Evolutionary conservation across 2,329 filamentous ascomycete species (phyloP).

Genomic region (Xylogone sp.): DNA sequence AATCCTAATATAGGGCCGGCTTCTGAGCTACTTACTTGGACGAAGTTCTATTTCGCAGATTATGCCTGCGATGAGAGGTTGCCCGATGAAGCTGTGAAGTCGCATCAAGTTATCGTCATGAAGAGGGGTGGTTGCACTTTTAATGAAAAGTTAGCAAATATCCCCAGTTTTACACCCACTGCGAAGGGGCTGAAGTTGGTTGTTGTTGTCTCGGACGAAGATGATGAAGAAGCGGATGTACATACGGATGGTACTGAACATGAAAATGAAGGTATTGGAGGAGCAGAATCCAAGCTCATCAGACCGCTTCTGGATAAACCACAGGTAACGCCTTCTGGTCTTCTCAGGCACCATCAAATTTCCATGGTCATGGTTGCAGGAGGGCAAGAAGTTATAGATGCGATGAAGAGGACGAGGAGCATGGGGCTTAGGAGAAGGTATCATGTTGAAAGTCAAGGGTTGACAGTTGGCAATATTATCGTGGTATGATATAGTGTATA

Average conservation of each 20-base stretch:
- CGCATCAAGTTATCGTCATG: constrained; percentile 75
- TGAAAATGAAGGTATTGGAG: constrained; percentile 15
- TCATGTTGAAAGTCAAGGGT: constrained; percentile 74
- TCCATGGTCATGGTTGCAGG: constrained; percentile 81
- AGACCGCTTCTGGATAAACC: constrained; percentile 71
- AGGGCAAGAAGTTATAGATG: constrained; percentile 59
- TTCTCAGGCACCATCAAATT: constrained; percentile 54
- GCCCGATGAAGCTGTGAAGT: constrained; percentile 43
- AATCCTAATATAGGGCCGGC: constrained; percentile 30
- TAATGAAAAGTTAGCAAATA: constrained; percentile 74
- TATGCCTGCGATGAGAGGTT: constrained; percentile 58
- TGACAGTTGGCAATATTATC: constrained; percentile 74
- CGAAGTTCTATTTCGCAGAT: constrained; percentile 65
- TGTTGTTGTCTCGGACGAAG: constrained; percentile 64
- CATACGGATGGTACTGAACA: constrained; percentile 25
- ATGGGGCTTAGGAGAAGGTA: constrained; percentile 77
- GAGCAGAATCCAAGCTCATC: constrained; percentile 20
- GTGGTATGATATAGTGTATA: constrained; percentile 40
- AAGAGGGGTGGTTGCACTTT: constrained; percentile 83
- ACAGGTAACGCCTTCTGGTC: constrained; percentile 46
- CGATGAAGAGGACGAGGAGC: constrained; percentile 59
- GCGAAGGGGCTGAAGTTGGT: constrained; percentile 70
- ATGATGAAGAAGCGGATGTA: constrained; percentile 22
- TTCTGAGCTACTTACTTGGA: constrained; percentile 57
- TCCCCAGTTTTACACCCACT: constrained; percentile 70